phyloP scores from a whole-genome alignment of 2,329 filamentous ascomycete genomes.

The Exophiala lecanii-corni region DNA sequence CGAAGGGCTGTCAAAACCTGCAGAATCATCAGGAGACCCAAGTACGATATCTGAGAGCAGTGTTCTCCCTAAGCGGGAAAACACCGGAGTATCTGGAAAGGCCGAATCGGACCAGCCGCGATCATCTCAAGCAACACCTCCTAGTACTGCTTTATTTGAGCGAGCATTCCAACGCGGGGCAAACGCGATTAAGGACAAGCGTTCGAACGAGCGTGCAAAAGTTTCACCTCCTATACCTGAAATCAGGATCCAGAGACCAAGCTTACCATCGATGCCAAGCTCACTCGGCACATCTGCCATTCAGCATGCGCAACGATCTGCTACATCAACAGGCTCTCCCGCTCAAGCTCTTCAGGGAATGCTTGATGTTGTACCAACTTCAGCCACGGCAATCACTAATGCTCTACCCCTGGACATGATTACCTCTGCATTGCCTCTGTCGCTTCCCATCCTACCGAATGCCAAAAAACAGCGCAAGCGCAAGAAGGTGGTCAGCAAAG shows the following conservation, averaged over 20 bases:
- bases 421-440: neutral
- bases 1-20: too few relatives aligned
- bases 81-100: too few relatives aligned
- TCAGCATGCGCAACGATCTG: neutral
- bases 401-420: neutral
- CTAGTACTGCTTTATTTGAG: too few relatives aligned
- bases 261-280: slow-evolving; percentile 10
- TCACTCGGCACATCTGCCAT: slow-evolving; percentile 4
- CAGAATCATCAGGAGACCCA: too few relatives aligned
- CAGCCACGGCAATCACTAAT: neutral
- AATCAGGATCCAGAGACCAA: slow-evolving; percentile 19
- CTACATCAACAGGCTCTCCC: slow-evolving; percentile 4
- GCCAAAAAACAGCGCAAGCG: slow-evolving; percentile 5
- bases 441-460: neutral
- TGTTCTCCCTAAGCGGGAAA: too few relatives aligned
- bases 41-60: too few relatives aligned
- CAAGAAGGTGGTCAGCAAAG: slow-evolving; percentile 12
- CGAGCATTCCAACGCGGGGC: too few relatives aligned
- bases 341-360: neutral
- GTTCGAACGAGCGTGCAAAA: too few relatives aligned
- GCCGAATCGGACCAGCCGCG: too few relatives aligned
- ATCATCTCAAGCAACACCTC: too few relatives aligned
- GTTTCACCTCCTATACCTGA: slow-evolving; percentile 3
- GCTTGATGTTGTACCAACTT: slow-evolving; percentile 1
- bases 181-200: too few relatives aligned